Percentiles rank a stretch among this genome's conserved stretches.
Evolutionary conservation across 2,329 filamentous ascomycete genomes (phyloP).

Genomic region (Podosphaera aphanis): DNA sequence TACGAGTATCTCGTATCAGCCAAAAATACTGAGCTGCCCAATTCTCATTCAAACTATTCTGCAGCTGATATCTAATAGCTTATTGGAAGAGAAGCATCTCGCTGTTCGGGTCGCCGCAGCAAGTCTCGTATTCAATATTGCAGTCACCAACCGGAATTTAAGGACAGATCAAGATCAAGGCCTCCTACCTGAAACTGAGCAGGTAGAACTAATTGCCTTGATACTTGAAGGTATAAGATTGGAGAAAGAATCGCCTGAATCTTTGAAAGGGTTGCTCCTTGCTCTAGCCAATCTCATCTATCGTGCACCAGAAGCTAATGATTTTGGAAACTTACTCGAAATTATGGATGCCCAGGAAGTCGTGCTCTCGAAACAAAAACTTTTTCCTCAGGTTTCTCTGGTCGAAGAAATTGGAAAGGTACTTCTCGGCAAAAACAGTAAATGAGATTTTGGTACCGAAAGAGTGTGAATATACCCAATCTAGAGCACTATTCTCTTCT

Average conservation of each 20-base stretch:
- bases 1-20: constrained; percentile 45
- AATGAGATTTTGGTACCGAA: neutral
- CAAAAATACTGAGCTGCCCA: constrained; percentile 31
- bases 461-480: no score
- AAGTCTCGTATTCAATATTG: constrained; percentile 63
- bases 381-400: constrained; percentile 33
- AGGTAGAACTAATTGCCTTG: constrained; percentile 63
- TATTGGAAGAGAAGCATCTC: constrained; percentile 52
- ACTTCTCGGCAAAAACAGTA: constrained; percentile 16
- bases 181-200: constrained; percentile 40
- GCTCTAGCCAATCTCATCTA: constrained; percentile 59
- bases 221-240: constrained; percentile 47
- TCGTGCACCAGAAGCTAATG: constrained; percentile 42
- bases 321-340: constrained; percentile 56
- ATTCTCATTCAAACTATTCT: constrained; percentile 34
- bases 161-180: constrained; percentile 34
- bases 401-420: constrained; percentile 25
- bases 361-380: constrained; percentile 31
- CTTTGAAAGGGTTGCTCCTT: constrained; percentile 51
- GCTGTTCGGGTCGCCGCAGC: constrained; percentile 63
- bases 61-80: constrained; percentile 47
- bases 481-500: no score
- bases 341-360: constrained; percentile 51
- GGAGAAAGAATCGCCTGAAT: constrained; percentile 41
- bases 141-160: constrained; percentile 42